phyloP scores from a whole-genome alignment of 768 basidiomycete species.

The Pseudohyphozyma bogoriensis region DNA sequence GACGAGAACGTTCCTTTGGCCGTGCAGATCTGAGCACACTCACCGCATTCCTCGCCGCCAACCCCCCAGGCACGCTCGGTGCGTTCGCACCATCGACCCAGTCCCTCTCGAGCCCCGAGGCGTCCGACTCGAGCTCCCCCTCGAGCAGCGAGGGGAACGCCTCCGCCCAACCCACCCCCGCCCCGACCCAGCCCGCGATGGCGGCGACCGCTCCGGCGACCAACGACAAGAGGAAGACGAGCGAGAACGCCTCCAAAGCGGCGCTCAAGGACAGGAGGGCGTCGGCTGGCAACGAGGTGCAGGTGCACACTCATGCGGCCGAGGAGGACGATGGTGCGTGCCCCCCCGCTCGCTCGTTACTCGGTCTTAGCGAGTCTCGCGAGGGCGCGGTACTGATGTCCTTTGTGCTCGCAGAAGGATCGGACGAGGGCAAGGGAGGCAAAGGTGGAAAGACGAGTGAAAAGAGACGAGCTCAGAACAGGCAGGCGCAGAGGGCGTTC shows the following conservation, averaged over 20 bases:
- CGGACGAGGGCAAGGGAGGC: conserved; percentile 5
- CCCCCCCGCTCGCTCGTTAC: no score
- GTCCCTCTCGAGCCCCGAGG: background rate
- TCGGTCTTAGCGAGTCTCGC: background rate
- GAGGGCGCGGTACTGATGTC: background rate
- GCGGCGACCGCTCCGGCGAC: background rate
- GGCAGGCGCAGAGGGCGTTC: conserved; percentile 94
- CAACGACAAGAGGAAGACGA: background rate
- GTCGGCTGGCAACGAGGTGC: background rate
- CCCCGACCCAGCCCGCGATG: background rate
- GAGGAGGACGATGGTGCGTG: conserved; percentile 13
- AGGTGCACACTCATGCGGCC: background rate
- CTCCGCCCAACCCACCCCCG: background rate
- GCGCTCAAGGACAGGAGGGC: background rate
- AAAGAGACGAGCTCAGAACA: conserved; percentile 91
- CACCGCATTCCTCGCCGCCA: background rate
- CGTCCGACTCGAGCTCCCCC: background rate
- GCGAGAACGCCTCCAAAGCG: background rate
- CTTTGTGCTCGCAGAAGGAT: background rate
- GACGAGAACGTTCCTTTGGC: no score
- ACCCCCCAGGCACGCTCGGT: background rate
- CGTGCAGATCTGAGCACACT: background rate
- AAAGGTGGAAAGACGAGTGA: conserved; percentile 22
- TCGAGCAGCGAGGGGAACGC: background rate
- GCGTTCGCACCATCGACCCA: background rate